A percentile compares a stretch with the other conserved stretches of the same genome.
phyloP scores from a whole-genome alignment of 257 asterid genomes.

The Ligustrum vulgare region DNA sequence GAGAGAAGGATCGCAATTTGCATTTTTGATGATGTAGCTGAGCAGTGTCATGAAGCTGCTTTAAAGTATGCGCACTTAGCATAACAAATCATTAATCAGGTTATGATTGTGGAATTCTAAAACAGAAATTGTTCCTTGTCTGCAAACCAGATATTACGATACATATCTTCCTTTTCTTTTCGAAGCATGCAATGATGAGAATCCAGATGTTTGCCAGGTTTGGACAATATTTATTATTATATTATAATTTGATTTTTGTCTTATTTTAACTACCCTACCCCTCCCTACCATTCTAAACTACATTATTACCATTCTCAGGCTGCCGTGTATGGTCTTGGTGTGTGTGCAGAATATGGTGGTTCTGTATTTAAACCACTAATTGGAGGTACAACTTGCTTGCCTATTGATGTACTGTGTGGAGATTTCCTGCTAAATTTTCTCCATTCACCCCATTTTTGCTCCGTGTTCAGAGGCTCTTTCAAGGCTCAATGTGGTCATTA shows the following conservation, averaged over 20 bases:
- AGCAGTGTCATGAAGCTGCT: constrained; percentile 91
- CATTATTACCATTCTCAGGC: constrained; percentile 56
- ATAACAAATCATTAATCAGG: constrained; percentile 6
- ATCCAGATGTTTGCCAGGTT: constrained; percentile 95
- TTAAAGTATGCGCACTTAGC: constrained; percentile 49
- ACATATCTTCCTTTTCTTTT: constrained; percentile 89
- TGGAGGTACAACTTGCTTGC: constrained; percentile 56
- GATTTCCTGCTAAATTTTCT: constrained; percentile 7
- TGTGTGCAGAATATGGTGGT: constrained; percentile 93
- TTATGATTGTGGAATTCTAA: constrained; percentile 15
- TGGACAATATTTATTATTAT: constrained; percentile 14
- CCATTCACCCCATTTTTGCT: constrained; percentile 11
- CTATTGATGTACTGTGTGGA: constrained; percentile 8
- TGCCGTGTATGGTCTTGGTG: constrained; percentile 95
- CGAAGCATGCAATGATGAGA: constrained; percentile 96
- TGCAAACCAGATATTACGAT: constrained; percentile 72
- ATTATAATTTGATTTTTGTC: background rate
- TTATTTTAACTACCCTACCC: constrained; percentile 9
- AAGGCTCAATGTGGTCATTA: constrained; percentile 78
- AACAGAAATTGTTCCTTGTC: constrained; percentile 5
- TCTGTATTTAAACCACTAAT: constrained; percentile 78
- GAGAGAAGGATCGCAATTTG: constrained; percentile 98
- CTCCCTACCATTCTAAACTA: constrained; percentile 24
- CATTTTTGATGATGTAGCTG: constrained; percentile 98
- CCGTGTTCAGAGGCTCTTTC: constrained; percentile 76